These are phyloP conservation scores for Ogataea hybrid DNA, from an alignment of 1,139 yeast genomes.

Conservation along the genomic window DNA sequence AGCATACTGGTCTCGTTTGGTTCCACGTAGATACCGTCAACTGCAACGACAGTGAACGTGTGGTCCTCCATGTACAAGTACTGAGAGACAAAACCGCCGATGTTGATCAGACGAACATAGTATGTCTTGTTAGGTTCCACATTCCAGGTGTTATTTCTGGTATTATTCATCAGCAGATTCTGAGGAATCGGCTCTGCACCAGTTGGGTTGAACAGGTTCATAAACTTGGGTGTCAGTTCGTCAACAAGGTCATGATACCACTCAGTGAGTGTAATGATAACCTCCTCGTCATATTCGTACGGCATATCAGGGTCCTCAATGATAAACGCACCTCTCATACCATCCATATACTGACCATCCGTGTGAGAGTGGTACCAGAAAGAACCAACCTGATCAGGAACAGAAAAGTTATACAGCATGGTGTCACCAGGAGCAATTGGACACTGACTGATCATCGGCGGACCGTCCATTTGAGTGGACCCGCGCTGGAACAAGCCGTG, in stretches of 20 bases:
- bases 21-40: conserved; percentile 71
- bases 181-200: conserved; percentile 97
- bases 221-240: conserved; percentile 51
- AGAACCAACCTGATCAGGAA: conserved; percentile 76
- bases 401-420: conserved; percentile 76
- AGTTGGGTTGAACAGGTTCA: conserved; percentile 80
- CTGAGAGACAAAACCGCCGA: conserved; percentile 87
- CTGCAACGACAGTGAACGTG: conserved; percentile 74
- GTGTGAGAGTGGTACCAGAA: conserved; percentile 97
- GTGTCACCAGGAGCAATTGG: conserved; percentile 76
- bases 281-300: conserved; percentile 72
- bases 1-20: conserved; percentile 53
- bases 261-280: conserved; percentile 65
- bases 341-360: conserved; percentile 85
- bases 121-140: conserved; percentile 83
- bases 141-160: conserved; percentile 64
- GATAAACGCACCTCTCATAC: conserved; percentile 78
- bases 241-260: conserved; percentile 77
- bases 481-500: conserved; percentile 89
- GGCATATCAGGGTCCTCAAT: conserved; percentile 54
- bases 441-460: conserved; percentile 83
- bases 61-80: conserved; percentile 85
- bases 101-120: conserved; percentile 70
- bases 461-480: conserved; percentile 79
- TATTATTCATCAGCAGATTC: conserved; percentile 73